Evolutionary conservation across 805 yeast genomes (phyloP).

Genomic region (Kazachstania viticola): DNA sequence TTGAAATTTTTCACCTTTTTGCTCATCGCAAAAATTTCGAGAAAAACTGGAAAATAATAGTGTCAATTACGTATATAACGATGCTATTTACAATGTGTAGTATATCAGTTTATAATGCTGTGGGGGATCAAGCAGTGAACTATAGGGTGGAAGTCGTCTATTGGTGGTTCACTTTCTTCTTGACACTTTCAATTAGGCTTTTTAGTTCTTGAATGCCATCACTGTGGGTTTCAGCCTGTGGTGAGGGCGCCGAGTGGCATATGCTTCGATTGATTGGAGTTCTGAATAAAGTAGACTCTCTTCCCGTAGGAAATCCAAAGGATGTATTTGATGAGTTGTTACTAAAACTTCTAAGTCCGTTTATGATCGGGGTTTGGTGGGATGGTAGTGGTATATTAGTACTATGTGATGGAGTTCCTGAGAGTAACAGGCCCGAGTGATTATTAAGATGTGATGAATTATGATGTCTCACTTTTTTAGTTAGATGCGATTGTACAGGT

Average conservation of each 20-base stretch:
- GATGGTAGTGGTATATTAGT: slow-evolving; percentile 8
- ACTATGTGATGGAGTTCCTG: slow-evolving; percentile 11
- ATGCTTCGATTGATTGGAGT: no score
- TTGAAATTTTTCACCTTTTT: slow-evolving; percentile 5
- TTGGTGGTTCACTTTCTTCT: no score
- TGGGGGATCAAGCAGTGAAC: no score
- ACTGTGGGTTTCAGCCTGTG: not conserved
- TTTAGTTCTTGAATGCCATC: slow-evolving; percentile 13
- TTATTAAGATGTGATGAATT: slow-evolving; percentile 4
- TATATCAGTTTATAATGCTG: no score
- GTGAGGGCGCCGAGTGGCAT: no score
- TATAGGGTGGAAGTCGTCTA: no score
- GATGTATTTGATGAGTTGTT: slow-evolving; percentile 1
- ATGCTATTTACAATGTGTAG: no score
- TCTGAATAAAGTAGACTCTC: slow-evolving; percentile 9
- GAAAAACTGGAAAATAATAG: no score
- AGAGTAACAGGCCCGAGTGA: slow-evolving; percentile 6
- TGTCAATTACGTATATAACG: no score
- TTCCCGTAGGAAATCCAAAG: not conserved
- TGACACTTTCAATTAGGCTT: slow-evolving; percentile 20
- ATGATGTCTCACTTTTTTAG: slow-evolving; percentile 11
- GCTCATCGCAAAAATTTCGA: no score
- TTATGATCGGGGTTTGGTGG: slow-evolving; percentile 3
- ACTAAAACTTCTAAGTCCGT: slow-evolving; percentile 1
- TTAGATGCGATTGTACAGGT: slow-evolving; percentile 21